A percentile compares a stretch with the other conserved stretches of the same genome.
phyloP scores from a whole-genome alignment of 495 filamentous ascomycete genomes.

The Penicillium simplicissimum region DNA sequence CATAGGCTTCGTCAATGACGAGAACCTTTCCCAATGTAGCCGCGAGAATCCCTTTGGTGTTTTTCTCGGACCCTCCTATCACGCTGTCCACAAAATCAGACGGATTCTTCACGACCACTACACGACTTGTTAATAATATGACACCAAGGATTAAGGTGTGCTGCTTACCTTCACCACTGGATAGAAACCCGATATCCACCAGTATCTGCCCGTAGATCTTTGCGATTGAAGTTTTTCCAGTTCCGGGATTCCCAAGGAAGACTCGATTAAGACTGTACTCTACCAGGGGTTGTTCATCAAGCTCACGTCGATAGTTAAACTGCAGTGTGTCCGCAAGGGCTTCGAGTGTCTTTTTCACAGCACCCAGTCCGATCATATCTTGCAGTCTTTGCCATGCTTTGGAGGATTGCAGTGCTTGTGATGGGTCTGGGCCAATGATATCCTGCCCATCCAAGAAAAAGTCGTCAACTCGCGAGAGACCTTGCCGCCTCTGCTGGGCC shows the following conservation, averaged over 20 bases:
- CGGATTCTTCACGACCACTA: slow-evolving; percentile 69
- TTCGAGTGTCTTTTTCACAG: slow-evolving; percentile 63
- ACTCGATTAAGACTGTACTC: slow-evolving; percentile 67
- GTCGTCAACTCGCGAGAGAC: slow-evolving; percentile 39
- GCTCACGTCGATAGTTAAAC: slow-evolving; percentile 62
- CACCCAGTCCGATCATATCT: slow-evolving; percentile 56
- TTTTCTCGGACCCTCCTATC: slow-evolving; percentile 67
- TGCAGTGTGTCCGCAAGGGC: slow-evolving; percentile 59
- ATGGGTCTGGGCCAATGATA: slow-evolving; percentile 67
- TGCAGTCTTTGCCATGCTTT: slow-evolving; percentile 62
- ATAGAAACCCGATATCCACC: slow-evolving; percentile 59
- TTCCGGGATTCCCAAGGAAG: slow-evolving; percentile 70
- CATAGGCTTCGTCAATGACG: slow-evolving; percentile 72
- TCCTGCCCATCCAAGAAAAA: slow-evolving; percentile 59
- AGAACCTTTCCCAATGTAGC: slow-evolving; percentile 69
- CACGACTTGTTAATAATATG: slow-evolving; percentile 3
- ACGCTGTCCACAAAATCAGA: slow-evolving; percentile 67
- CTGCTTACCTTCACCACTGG: slow-evolving; percentile 60
- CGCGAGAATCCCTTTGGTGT: slow-evolving; percentile 70
- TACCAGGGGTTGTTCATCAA: slow-evolving; percentile 56
- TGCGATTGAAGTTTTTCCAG: slow-evolving; percentile 76
- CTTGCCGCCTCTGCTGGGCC: slow-evolving; percentile 35
- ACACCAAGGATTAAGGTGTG: background rate
- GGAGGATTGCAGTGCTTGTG: slow-evolving; percentile 47
- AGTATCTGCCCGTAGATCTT: slow-evolving; percentile 71